Conservation (phyloP, 108 stramenopile genomes). For the Skeletonema tropicum region DNA sequence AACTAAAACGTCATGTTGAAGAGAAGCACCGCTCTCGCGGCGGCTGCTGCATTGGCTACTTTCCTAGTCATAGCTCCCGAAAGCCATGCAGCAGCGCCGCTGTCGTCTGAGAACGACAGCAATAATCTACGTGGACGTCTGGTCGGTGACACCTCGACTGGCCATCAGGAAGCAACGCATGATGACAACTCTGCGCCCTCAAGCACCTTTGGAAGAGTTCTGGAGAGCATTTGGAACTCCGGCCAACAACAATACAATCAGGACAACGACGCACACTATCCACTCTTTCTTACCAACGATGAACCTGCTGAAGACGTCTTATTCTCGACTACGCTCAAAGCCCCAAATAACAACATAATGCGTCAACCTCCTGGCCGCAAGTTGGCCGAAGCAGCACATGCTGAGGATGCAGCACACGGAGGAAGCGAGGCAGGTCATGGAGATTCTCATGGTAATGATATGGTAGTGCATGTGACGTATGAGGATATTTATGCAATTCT, state of each 20-base stretch:
- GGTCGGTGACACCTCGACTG: background rate
- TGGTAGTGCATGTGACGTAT: slow-evolving; percentile 35
- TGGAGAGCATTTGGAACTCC: background rate
- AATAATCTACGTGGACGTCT: background rate
- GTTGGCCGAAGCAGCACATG: background rate
- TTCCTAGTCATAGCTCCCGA: background rate
- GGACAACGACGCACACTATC: background rate
- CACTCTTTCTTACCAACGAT: background rate
- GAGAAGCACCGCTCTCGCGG: background rate
- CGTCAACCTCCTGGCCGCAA: background rate
- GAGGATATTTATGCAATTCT: slow-evolving; percentile 45
- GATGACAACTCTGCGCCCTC: background rate
- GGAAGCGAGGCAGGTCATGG: background rate
- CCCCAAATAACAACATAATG: background rate
- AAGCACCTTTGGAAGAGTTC: background rate
- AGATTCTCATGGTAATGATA: background rate
- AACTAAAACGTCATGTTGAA: too few relatives aligned
- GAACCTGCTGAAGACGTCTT: background rate
- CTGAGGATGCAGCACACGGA: background rate
- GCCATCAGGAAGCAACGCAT: background rate
- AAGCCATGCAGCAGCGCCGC: background rate
- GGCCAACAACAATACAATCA: background rate
- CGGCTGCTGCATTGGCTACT: background rate
- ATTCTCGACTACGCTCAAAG: background rate
- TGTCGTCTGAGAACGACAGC: background rate